Percentiles rank a stretch among this genome's conserved stretches.
These are phyloP conservation scores for Penicillium sp. DNA, from an alignment of 2,329 filamentous ascomycete species.

Conservation along the genomic window DNA sequence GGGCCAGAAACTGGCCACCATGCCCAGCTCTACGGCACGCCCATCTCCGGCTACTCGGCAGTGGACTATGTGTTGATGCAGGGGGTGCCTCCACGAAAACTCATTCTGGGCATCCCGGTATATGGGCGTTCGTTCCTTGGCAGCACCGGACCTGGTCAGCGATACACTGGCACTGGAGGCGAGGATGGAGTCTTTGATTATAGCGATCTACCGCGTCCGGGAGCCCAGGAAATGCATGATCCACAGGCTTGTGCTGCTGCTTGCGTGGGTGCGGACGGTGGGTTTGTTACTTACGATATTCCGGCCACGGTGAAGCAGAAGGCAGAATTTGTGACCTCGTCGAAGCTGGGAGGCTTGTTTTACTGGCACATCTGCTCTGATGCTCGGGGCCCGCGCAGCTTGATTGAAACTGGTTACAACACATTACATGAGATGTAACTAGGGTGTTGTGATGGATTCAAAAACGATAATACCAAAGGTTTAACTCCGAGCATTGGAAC, in stretches of 20 bases:
- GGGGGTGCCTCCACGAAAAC: slow-evolving; percentile 64
- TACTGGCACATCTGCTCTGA: slow-evolving; percentile 78
- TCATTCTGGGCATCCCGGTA: slow-evolving; percentile 68
- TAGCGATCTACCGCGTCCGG: slow-evolving; percentile 58
- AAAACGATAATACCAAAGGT: neutral
- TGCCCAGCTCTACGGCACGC: slow-evolving; percentile 63
- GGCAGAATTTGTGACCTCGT: slow-evolving; percentile 66
- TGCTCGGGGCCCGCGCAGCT: slow-evolving; percentile 51
- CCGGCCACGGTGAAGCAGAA: slow-evolving; percentile 70
- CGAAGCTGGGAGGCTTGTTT: slow-evolving; percentile 68
- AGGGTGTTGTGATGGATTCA: neutral
- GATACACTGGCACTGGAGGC: slow-evolving; percentile 49
- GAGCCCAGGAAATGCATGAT: slow-evolving; percentile 63
- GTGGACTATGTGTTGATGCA: slow-evolving; percentile 61
- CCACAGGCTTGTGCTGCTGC: slow-evolving; percentile 63
- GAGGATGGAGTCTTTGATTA: slow-evolving; percentile 72
- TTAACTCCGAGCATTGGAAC: neutral
- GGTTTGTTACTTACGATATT: slow-evolving; percentile 76
- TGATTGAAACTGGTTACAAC: slow-evolving; percentile 57
- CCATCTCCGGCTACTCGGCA: slow-evolving; percentile 58
- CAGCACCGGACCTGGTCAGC: slow-evolving; percentile 60
- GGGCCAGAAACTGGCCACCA: slow-evolving; percentile 65
- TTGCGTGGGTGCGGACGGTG: slow-evolving; percentile 65
- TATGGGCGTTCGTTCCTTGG: slow-evolving; percentile 71
- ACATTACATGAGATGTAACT: slow-evolving; percentile 45